These are phyloP conservation scores for Ascochyta viciae-villosae DNA, from an alignment of 2,329 filamentous ascomycete genomes.

Conservation along the genomic window DNA sequence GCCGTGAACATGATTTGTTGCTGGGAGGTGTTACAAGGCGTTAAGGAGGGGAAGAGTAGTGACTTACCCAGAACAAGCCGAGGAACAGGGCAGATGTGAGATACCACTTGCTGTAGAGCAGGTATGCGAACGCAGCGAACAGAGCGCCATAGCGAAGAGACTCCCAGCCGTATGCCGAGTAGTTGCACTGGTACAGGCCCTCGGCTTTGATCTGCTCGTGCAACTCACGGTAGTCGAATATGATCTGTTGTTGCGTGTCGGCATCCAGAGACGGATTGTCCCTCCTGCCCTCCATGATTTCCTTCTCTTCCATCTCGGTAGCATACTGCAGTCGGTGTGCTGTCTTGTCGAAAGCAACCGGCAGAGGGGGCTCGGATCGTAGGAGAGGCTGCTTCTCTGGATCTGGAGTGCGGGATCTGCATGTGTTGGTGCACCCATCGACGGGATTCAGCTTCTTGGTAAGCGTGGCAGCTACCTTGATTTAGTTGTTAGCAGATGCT, in stretches of 20 bases:
- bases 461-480: conserved; percentile 35
- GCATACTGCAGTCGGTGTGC: conserved; percentile 41
- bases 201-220: conserved; percentile 62
- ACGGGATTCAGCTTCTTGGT: conserved; percentile 33
- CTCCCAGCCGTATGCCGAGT: conserved; percentile 66
- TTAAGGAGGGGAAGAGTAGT: not conserved
- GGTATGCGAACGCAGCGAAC: conserved; percentile 57
- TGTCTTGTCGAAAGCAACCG: conserved; percentile 24
- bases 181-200: conserved; percentile 66
- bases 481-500: conserved; percentile 25
- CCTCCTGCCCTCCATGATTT: conserved; percentile 46
- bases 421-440: conserved; percentile 21
- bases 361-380: conserved; percentile 11
- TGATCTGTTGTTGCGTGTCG: conserved; percentile 62
- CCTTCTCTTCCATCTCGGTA: conserved; percentile 44
- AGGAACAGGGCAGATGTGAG: conserved; percentile 64
- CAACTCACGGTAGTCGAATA: conserved; percentile 62
- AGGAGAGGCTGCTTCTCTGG: conserved; percentile 34
- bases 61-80: conserved; percentile 66
- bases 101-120: conserved; percentile 62
- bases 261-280: conserved; percentile 61
- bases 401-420: conserved; percentile 29
- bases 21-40: conserved; percentile 45
- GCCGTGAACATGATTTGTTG: conserved; percentile 74
- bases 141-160: conserved; percentile 61